These are phyloP conservation scores for Diaporthe sp. DNA, from an alignment of 2,329 filamentous ascomycete genomes.

Conservation along the genomic window DNA sequence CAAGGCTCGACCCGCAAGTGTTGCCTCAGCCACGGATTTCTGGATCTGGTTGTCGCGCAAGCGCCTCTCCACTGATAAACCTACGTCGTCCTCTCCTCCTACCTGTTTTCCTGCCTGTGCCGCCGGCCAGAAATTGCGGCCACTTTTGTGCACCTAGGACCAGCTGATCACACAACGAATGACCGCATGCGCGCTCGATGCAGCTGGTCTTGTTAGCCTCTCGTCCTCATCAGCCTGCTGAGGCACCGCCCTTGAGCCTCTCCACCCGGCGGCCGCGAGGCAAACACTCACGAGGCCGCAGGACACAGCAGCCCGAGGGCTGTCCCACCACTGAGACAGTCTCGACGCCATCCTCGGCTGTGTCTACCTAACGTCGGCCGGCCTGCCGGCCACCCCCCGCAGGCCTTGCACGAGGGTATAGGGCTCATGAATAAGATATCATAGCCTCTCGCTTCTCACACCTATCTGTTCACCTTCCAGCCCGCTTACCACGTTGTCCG, in stretches of 20 bases:
- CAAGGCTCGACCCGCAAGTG: slow-evolving; percentile 14
- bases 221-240: slow-evolving; percentile 34
- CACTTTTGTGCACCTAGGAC: slow-evolving; percentile 30
- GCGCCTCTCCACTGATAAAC: slow-evolving; percentile 1
- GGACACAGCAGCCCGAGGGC: background rate
- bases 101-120: slow-evolving; percentile 22
- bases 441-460: background rate
- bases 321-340: slow-evolving; percentile 32
- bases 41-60: slow-evolving; percentile 24
- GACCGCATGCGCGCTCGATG: slow-evolving; percentile 38
- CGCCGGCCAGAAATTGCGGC: slow-evolving; percentile 25
- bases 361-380: slow-evolving; percentile 36
- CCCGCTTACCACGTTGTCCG: background rate
- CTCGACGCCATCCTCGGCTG: slow-evolving; percentile 28
- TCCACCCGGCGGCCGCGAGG: slow-evolving; percentile 25
- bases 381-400: slow-evolving; percentile 35
- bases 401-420: slow-evolving; percentile 19
- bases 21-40: slow-evolving; percentile 21
- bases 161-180: slow-evolving; percentile 25
- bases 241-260: slow-evolving; percentile 32
- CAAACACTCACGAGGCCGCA: slow-evolving; percentile 26
- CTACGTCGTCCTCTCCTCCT: slow-evolving; percentile 19
- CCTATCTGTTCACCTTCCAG: background rate
- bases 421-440: slow-evolving; percentile 28
- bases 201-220: slow-evolving; percentile 29